Evolutionary conservation across 148 eudicot genomes (phyloP).

Genomic region (Arbutus unedo): DNA sequence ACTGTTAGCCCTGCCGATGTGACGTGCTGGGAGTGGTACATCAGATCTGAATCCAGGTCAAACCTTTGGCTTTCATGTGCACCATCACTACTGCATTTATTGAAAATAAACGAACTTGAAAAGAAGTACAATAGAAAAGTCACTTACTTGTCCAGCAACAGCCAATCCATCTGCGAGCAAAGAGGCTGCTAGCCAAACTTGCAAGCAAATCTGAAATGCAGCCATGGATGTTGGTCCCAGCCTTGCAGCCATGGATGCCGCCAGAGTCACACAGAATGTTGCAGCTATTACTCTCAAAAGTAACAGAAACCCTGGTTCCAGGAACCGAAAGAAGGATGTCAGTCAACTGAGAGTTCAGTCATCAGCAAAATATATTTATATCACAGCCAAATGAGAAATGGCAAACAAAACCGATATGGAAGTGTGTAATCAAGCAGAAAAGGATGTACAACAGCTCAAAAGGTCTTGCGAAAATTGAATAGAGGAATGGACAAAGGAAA

Average conservation of each 20-base stretch:
- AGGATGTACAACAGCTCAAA: neutral
- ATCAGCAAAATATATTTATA: neutral
- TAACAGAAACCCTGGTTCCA: slow-evolving; percentile 23
- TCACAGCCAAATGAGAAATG: neutral
- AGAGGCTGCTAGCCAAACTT: slow-evolving; percentile 35
- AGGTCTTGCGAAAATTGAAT: neutral
- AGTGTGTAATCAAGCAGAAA: neutral
- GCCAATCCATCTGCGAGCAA: slow-evolving; percentile 38
- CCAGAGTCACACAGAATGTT: slow-evolving; percentile 36
- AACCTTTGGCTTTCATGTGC: neutral
- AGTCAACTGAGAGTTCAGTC: neutral
- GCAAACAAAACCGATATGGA: neutral
- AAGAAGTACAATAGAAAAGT: neutral
- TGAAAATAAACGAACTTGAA: no score
- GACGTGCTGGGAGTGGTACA: neutral
- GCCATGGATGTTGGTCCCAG: slow-evolving; percentile 34
- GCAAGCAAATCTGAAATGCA: slow-evolving; percentile 39
- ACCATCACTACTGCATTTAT: neutral
- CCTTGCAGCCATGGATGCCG: slow-evolving; percentile 34
- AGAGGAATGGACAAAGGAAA: neutral
- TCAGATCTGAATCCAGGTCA: neutral
- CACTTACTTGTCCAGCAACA: slow-evolving; percentile 34
- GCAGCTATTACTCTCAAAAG: slow-evolving; percentile 35
- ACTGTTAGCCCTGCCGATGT: neutral
- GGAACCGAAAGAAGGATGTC: neutral